Evolutionary conservation across 345 rosid genomes (phyloP).

Genomic region (Syzygium aromaticum): DNA sequence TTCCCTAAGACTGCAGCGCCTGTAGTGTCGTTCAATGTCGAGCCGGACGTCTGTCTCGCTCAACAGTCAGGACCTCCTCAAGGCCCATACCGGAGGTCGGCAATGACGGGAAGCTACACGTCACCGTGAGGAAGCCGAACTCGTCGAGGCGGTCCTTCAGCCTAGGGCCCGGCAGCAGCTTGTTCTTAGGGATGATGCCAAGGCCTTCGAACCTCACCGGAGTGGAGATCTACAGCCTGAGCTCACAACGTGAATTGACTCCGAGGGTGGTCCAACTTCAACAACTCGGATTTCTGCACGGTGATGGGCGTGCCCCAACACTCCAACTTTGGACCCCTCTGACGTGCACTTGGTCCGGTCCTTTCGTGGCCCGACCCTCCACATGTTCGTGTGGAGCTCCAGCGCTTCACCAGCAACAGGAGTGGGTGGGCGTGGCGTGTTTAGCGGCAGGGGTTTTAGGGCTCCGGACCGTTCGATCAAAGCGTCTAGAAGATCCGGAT

Average conservation of each 20-base stretch:
- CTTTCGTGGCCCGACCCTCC: no score
- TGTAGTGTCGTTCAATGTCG: constrained; percentile 77
- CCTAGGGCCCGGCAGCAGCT: constrained; percentile 5
- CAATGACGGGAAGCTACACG: constrained; percentile 80
- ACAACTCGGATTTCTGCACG: constrained; percentile 69
- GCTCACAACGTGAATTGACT: constrained; percentile 61
- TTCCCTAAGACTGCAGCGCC: constrained; percentile 85
- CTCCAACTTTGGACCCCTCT: constrained; percentile 15
- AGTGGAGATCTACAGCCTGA: constrained; percentile 82
- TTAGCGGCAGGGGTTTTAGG: no score
- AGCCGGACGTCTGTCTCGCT: constrained; percentile 77
- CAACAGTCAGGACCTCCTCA: constrained; percentile 66
- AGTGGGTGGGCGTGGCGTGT: no score
- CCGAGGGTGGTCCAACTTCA: constrained; percentile 86
- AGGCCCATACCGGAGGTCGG: constrained; percentile 78
- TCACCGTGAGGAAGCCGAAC: constrained; percentile 73
- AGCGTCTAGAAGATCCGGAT: no score
- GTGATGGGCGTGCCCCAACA: constrained; percentile 74
- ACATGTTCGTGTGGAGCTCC: no score
- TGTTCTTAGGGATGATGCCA: constrained; percentile 55
- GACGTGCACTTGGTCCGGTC: no score
- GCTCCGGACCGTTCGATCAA: no score
- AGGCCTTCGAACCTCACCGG: constrained; percentile 84
- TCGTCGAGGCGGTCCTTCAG: constrained; percentile 66
- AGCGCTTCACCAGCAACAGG: no score